phyloP scores from a whole-genome alignment of 768 basidiomycete genomes.

The Lactarius sp. region DNA sequence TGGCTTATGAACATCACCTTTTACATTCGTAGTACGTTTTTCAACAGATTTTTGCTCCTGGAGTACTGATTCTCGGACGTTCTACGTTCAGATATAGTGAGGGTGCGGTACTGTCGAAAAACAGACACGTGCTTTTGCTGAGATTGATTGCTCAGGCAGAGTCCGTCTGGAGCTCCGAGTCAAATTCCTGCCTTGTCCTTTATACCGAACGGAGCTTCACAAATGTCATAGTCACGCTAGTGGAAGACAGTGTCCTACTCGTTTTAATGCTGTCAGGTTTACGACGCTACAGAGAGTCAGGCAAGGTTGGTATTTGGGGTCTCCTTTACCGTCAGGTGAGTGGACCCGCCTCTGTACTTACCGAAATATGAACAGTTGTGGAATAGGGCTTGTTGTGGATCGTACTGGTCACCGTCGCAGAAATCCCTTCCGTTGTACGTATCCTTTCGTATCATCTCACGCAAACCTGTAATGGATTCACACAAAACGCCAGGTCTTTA shows the following conservation, averaged over 20 bases:
- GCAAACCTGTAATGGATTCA: not conserved
- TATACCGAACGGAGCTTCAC: not conserved
- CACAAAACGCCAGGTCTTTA: not conserved
- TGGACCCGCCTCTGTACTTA: not conserved
- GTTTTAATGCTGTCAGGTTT: conserved; percentile 17
- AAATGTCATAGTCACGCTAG: conserved; percentile 13
- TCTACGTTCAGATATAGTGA: not conserved
- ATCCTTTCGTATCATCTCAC: not conserved
- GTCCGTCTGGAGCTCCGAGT: not conserved
- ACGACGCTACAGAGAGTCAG: conserved; percentile 15
- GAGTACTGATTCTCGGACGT: not conserved
- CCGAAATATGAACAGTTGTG: not conserved
- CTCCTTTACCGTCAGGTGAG: not conserved
- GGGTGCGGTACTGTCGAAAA: not conserved
- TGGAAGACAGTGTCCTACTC: conserved; percentile 14
- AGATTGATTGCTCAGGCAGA: conserved; percentile 3
- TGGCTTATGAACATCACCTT: not conserved
- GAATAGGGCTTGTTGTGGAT: conserved; percentile 4
- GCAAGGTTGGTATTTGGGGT: conserved; percentile 21
- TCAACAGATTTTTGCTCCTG: no score
- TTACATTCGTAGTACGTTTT: not conserved
- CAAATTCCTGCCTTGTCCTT: not conserved
- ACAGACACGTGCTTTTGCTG: not conserved
- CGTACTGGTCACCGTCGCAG: not conserved
- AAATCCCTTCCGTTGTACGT: not conserved